Base-by-base conservation (phyloP, 2,329 filamentous ascomycete species). In the Aspergillus quadricinctus region DNA sequence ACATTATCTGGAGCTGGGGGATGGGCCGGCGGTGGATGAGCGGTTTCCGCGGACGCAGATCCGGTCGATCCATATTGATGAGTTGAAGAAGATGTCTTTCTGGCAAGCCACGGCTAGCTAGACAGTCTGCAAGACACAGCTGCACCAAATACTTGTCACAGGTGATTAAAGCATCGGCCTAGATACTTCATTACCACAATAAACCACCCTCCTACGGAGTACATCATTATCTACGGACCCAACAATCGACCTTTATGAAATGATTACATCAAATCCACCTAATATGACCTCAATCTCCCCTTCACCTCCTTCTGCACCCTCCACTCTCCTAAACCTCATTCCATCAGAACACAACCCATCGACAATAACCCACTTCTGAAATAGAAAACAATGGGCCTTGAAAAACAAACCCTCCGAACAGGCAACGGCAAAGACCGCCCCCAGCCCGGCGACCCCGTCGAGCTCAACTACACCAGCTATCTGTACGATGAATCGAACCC, bases 381-480 rank as follows among this genome's bases (percentile, higher is more conserved):
- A 29, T 19, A 53, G 43, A 48, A 56, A 56, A 69, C 41, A 63
- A 92, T 92, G 88, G 87, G 82, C 74, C 89, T 96, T 69, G 82
- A 79, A 57, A 95, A 91, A 81, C 82, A 80, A 50, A 75, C 83
- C 61, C 73, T 87, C 66, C 69, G 76, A 37, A 75, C 82, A 61
- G 92, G 93, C 69, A 81, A 82, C 68, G 78, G 79, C 56, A 80
- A 81, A 56, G 72, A 85, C 67, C 79, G 75, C 62, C 89, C 93
- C 56, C 70, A 76, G 63, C 67, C 70, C 17, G 88, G 90, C 63
- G 86, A 97, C 73, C 84, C 77, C 27, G 90, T 97, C 69, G 84
- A 83, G 69, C 96, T 97, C 71, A 85, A 94, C 77, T 97, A 97
- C 82, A 94, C 88, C 45, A 94, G 94, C 67, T 96, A 81, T 77